phyloP scores from a whole-genome alignment of 2,329 filamentous ascomycete species.

The Septoria petroselini region DNA sequence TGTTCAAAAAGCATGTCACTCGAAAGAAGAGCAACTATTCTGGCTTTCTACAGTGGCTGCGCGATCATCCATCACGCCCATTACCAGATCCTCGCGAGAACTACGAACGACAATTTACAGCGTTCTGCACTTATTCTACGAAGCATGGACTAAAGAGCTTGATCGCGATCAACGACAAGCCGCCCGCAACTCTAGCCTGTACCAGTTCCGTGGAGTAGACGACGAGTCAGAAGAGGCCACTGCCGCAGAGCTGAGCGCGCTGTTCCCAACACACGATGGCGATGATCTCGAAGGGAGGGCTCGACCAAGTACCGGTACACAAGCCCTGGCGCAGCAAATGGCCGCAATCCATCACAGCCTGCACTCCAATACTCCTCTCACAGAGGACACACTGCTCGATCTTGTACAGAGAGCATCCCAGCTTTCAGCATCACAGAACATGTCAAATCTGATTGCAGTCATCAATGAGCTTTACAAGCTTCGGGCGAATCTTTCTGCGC shows the following conservation, averaged over 20 bases:
- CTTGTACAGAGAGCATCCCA: conserved; percentile 20
- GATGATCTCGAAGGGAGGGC: conserved; percentile 32
- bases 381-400: conserved; percentile 17
- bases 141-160: conserved; percentile 75
- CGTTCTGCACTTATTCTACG: conserved; percentile 69
- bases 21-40: conserved; percentile 27
- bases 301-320: conserved; percentile 16
- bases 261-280: conserved; percentile 77
- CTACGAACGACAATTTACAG: conserved; percentile 56
- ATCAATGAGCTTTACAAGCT: conserved; percentile 9
- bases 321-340: conserved; percentile 28
- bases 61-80: conserved; percentile 18
- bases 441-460: conserved; percentile 11
- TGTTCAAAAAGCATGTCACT: conserved; percentile 15
- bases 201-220: conserved; percentile 74
- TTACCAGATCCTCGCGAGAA: conserved; percentile 13
- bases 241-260: conserved; percentile 68
- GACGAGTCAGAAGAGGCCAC: conserved; percentile 74
- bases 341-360: conserved; percentile 27
- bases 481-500: conserved; percentile 3
- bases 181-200: conserved; percentile 71
- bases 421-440: conserved; percentile 1
- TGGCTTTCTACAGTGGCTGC: conserved; percentile 27
- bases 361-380: conserved; percentile 8
- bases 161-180: conserved; percentile 72